phyloP scores from a whole-genome alignment of 192 early-diverging fungal genomes.

The Backusella macrospora region DNA sequence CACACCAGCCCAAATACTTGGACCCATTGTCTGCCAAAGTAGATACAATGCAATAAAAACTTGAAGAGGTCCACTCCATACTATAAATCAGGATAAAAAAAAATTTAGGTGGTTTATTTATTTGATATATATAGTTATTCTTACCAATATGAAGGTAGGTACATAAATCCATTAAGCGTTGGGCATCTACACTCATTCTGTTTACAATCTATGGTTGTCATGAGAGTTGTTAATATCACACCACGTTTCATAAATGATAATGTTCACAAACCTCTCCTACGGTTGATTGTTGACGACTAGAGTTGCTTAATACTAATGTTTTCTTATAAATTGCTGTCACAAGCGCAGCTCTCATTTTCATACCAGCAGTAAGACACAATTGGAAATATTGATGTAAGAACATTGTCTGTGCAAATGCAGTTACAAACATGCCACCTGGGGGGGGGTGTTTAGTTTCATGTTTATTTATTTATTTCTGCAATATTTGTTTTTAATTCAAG shows the following conservation, averaged over 20 bases:
- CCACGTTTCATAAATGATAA: not conserved
- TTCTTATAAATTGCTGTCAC: conserved; percentile 85
- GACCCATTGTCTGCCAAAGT: conserved; percentile 65
- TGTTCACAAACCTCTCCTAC: conserved; percentile 69
- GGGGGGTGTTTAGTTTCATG: not conserved
- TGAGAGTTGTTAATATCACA: not conserved
- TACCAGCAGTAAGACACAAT: conserved; percentile 69
- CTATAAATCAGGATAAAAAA: conserved; percentile 51
- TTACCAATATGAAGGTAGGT: conserved; percentile 70
- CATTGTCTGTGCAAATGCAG: conserved; percentile 74
- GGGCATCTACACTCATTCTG: conserved; percentile 67
- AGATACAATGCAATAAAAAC: conserved; percentile 20
- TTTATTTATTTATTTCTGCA: not conserved
- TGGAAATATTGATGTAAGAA: conserved; percentile 90
- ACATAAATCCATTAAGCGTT: conserved; percentile 62
- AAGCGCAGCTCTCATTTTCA: conserved; percentile 71
- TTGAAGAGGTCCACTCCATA: conserved; percentile 33
- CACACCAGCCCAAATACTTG: conserved; percentile 84
- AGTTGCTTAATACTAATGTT: conserved; percentile 74
- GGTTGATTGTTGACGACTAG: conserved; percentile 79
- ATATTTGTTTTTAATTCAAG: not conserved
- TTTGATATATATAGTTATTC: not conserved
- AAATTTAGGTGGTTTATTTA: conserved; percentile 45
- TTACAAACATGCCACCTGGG: conserved; percentile 67
- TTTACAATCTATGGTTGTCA: conserved; percentile 49